Conservation (phyloP, 2,329 filamentous ascomycete species). For the Diaporthe sp. region DNA sequence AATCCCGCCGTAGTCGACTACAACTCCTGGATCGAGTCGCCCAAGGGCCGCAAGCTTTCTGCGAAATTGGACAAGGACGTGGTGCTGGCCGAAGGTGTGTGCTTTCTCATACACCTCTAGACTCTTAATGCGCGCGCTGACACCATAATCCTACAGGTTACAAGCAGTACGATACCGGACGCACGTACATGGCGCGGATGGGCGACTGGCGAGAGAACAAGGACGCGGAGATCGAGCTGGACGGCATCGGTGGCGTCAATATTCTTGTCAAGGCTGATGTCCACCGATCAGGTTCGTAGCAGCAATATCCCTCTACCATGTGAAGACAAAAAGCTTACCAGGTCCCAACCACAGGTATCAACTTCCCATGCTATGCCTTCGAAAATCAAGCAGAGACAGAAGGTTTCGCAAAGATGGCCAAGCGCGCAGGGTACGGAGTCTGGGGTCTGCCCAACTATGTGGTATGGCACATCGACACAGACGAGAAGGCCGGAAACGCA, state of each 20-base stretch:
- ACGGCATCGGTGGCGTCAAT: conserved; percentile 96
- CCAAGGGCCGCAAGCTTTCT: conserved; percentile 83
- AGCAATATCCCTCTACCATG: background rate
- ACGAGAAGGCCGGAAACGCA: conserved; percentile 90
- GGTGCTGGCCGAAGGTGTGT: conserved; percentile 87
- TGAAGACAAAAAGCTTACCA: conserved; percentile 14
- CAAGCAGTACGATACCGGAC: conserved; percentile 91
- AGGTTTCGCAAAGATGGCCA: conserved; percentile 99
- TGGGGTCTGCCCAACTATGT: conserved; percentile 96
- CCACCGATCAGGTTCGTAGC: conserved; percentile 83
- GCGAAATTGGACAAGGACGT: conserved; percentile 81
- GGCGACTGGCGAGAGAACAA: conserved; percentile 94
- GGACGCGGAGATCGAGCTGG: conserved; percentile 90
- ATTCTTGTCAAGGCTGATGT: conserved; percentile 98
- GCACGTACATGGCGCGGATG: conserved; percentile 90
- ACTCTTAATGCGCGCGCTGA: conserved; percentile 37
- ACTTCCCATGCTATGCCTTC: conserved; percentile 96
- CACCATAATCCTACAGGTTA: conserved; percentile 72
- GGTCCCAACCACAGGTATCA: conserved; percentile 76
- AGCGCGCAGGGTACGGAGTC: conserved; percentile 92
- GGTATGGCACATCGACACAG: conserved; percentile 98
- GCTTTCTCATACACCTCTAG: no score
- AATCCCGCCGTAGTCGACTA: conserved; percentile 81
- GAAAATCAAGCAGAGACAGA: conserved; percentile 99
- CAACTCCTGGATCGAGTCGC: conserved; percentile 98